A percentile compares a stretch with the other conserved stretches of the same genome.
Evolutionary conservation across 257 asterid genomes (phyloP).

Genomic region (Nemophila menziesii): DNA sequence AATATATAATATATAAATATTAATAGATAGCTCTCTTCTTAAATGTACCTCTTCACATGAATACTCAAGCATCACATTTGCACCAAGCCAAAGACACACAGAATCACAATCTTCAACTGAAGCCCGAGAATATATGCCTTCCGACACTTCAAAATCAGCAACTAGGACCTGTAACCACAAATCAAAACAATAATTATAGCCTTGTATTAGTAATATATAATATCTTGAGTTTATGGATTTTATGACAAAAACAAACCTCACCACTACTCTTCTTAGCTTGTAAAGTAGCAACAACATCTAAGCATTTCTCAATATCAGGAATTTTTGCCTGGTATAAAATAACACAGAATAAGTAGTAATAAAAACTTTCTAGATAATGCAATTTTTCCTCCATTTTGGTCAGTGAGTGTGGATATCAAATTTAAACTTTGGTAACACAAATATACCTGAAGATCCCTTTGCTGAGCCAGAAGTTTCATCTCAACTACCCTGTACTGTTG

Average conservation of each 20-base stretch:
- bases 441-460: conserved; percentile 40
- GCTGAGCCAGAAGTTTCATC: conserved; percentile 59
- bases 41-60: conserved; percentile 74
- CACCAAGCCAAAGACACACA: conserved; percentile 95
- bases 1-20: too few relatives aligned
- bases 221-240: neutral
- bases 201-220: too few relatives aligned
- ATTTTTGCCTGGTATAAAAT: conserved; percentile 69
- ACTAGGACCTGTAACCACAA: conserved; percentile 44
- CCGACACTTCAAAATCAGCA: conserved; percentile 93
- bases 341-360: conserved; percentile 5
- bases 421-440: neutral
- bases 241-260: conserved; percentile 63
- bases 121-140: conserved; percentile 87
- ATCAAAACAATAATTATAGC: too few relatives aligned
- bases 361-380: too few relatives aligned
- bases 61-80: conserved; percentile 93
- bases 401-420: neutral
- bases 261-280: conserved; percentile 67
- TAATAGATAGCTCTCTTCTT: too few relatives aligned
- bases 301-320: conserved; percentile 90
- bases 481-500: conserved; percentile 56
- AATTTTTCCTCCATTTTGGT: too few relatives aligned
- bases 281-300: conserved; percentile 67
- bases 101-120: conserved; percentile 66